Percentiles rank a stretch among this genome's conserved stretches.
phyloP scores from a whole-genome alignment of 2,329 filamentous ascomycete genomes.

The Zalaria obscura region DNA sequence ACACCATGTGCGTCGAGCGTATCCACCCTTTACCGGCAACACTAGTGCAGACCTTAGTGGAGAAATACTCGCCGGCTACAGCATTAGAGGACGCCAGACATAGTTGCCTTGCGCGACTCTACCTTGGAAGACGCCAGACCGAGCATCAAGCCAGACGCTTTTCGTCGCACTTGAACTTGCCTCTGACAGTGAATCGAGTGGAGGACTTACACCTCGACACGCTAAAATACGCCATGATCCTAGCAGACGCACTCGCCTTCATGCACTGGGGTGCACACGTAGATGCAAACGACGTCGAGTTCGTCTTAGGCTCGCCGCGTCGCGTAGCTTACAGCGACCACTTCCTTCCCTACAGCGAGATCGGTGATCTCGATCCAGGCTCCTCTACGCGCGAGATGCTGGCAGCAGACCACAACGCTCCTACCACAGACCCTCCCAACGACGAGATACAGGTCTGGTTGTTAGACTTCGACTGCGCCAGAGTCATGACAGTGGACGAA shows the following conservation, averaged over 20 bases:
- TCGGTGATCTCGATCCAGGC: background rate
- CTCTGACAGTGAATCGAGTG: conserved; percentile 37
- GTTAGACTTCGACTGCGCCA: conserved; percentile 47
- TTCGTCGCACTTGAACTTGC: conserved; percentile 35
- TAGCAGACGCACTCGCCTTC: conserved; percentile 36
- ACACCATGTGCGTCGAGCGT: conserved; percentile 1
- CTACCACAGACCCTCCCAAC: background rate
- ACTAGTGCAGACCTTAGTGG: conserved; percentile 4
- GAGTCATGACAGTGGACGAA: conserved; percentile 32
- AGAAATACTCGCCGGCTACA: conserved; percentile 3
- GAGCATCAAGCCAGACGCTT: conserved; percentile 6
- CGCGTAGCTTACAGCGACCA: background rate
- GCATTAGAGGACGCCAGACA: conserved; percentile 1
- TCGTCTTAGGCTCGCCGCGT: conserved; percentile 28
- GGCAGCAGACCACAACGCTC: background rate
- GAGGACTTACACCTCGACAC: conserved; percentile 24
- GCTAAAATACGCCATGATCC: conserved; percentile 24
- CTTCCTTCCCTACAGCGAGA: background rate
- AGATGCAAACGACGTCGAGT: conserved; percentile 42
- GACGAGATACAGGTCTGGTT: conserved; percentile 14
- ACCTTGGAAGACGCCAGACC: conserved; percentile 27
- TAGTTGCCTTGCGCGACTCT: conserved; percentile 33
- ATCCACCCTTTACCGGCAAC: conserved; percentile 1
- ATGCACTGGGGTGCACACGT: conserved; percentile 34
- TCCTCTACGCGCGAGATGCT: background rate